Percentiles rank a stretch among this genome's conserved stretches.
phyloP scores from a whole-genome alignment of 1,139 yeast genomes.

The Scheffersomyces lignicola region DNA sequence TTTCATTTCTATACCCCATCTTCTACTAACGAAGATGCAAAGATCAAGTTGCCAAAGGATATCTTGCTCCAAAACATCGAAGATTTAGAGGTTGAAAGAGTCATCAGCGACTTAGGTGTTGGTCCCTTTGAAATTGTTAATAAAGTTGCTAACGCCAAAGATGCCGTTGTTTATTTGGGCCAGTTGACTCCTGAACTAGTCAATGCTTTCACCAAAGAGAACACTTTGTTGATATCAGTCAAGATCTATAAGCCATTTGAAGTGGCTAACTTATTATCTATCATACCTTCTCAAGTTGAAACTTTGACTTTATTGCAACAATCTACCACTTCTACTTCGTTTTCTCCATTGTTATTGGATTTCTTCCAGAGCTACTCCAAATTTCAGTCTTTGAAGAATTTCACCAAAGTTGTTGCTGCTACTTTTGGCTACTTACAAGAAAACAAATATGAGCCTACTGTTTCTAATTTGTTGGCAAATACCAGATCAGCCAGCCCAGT shows the following conservation, averaged over 20 bases:
- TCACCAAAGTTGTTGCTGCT: conserved; percentile 58
- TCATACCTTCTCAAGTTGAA: conserved; percentile 56
- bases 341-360: conserved; percentile 70
- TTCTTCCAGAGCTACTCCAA: conserved; percentile 61
- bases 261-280: conserved; percentile 46
- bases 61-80: conserved; percentile 17
- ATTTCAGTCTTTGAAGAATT: conserved; percentile 46
- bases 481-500: conserved; percentile 54
- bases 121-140: conserved; percentile 32
- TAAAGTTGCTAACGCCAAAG: conserved; percentile 35
- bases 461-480: conserved; percentile 54
- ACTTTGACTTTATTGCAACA: conserved; percentile 68
- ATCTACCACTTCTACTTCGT: conserved; percentile 46
- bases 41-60: conserved; percentile 15
- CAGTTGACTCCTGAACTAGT: conserved; percentile 47
- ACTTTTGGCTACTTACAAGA: conserved; percentile 50
- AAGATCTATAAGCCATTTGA: conserved; percentile 75
- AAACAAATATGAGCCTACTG: conserved; percentile 39
- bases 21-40: conserved; percentile 15
- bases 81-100: conserved; percentile 24
- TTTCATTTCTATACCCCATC: conserved; percentile 61
- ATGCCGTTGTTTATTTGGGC: conserved; percentile 64
- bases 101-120: conserved; percentile 26
- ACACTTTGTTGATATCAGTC: conserved; percentile 55
- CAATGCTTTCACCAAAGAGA: conserved; percentile 39